A percentile compares a stretch with the other conserved stretches of the same genome.
Evolutionary conservation across 1,139 yeast genomes (phyloP).

Genomic region (Komagataea norvegica): DNA sequence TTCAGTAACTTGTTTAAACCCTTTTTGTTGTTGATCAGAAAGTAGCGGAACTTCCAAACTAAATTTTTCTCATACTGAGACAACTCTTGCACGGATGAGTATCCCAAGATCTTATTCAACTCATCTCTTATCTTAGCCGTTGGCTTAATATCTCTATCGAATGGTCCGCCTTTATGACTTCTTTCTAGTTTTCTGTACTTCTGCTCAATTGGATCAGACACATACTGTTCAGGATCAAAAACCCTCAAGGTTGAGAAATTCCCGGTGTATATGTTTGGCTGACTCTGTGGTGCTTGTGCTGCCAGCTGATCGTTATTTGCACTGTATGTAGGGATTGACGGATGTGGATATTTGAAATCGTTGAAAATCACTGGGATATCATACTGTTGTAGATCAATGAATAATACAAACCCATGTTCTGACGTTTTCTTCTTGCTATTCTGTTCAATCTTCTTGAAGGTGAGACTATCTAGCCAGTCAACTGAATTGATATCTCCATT

Average conservation of each 20-base stretch:
- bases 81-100: constrained; percentile 80
- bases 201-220: constrained; percentile 78
- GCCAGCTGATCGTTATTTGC: constrained; percentile 14
- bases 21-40: constrained; percentile 66
- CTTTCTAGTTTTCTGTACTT: constrained; percentile 84
- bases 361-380: constrained; percentile 80
- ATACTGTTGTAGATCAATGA: constrained; percentile 69
- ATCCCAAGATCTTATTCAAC: constrained; percentile 58
- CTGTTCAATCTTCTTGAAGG: constrained; percentile 53
- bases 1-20: constrained; percentile 83
- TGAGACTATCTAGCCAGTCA: constrained; percentile 74
- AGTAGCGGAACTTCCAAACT: constrained; percentile 90
- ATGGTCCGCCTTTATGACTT: constrained; percentile 66
- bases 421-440: constrained; percentile 31
- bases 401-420: constrained; percentile 42
- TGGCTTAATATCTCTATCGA: constrained; percentile 86
- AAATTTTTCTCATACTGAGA: constrained; percentile 81
- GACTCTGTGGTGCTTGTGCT: constrained; percentile 18
- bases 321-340: constrained; percentile 24
- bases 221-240: constrained; percentile 61
- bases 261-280: constrained; percentile 31
- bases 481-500: constrained; percentile 58
- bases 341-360: constrained; percentile 36
- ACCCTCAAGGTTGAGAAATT: constrained; percentile 40
- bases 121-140: constrained; percentile 79